Conservation (phyloP, 129 eudicot genomes). For the Centella asiatica region DNA sequence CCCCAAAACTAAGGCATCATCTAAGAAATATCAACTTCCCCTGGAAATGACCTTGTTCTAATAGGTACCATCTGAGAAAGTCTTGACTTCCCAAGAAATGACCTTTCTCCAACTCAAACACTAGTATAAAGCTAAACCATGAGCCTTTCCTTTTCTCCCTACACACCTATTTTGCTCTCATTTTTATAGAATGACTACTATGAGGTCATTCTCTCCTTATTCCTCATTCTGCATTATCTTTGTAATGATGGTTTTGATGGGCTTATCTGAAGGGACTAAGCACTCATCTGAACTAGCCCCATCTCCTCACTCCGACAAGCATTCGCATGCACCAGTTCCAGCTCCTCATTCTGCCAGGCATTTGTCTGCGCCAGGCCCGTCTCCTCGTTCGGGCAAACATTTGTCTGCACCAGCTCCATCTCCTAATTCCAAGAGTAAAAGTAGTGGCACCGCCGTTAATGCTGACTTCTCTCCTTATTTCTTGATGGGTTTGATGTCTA, state of each 20-base stretch:
- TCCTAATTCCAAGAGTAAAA: background rate
- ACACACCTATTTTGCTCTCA: background rate
- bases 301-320: background rate
- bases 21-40: no score
- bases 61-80: background rate
- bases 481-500: background rate
- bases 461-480: conserved; percentile 7
- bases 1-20: no score
- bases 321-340: background rate
- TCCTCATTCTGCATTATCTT: conserved; percentile 8
- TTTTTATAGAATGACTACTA: conserved; percentile 2
- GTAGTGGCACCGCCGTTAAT: background rate
- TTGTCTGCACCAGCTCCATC: conserved; percentile 3
- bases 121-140: conserved; percentile 1
- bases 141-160: background rate
- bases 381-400: background rate
- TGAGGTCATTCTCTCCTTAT: background rate
- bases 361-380: background rate
- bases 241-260: conserved; percentile 8
- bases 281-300: background rate
- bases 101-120: background rate
- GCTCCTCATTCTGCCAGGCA: background rate
- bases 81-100: background rate
- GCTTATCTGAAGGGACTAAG: conserved; percentile 6
- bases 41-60: background rate